Evolutionary conservation across 768 basidiomycete genomes (phyloP).

Genomic region (Infundibulicybe gibba): DNA sequence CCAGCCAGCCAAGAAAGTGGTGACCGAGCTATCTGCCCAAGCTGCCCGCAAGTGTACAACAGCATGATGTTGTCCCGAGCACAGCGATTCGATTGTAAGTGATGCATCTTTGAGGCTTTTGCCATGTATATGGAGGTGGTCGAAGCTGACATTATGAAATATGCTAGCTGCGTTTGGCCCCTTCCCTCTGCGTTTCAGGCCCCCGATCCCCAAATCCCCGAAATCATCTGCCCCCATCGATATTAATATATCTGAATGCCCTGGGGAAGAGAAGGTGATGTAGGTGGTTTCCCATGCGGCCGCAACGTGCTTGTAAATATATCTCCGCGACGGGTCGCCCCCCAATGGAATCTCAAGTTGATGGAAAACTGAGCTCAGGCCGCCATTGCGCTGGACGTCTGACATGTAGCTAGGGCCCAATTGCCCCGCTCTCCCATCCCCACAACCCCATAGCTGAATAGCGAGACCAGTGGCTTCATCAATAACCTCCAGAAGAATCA

Average conservation of each 20-base stretch:
- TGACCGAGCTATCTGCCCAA: conserved; percentile 12
- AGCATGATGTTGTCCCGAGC: conserved; percentile 73
- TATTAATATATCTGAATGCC: conserved; percentile 50
- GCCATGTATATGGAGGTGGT: conserved; percentile 28
- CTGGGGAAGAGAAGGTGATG: conserved; percentile 48
- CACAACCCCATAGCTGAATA: conserved; percentile 67
- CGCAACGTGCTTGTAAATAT: conserved; percentile 47
- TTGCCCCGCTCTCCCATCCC: conserved; percentile 70
- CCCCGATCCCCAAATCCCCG: conserved; percentile 69
- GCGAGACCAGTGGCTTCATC: conserved; percentile 10
- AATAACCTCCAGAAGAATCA: conserved; percentile 52
- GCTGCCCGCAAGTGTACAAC: conserved; percentile 38
- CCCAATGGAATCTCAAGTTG: conserved; percentile 40
- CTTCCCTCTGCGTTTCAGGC: conserved; percentile 9
- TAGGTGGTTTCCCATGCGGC: conserved; percentile 87
- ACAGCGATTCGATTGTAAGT: conserved; percentile 38
- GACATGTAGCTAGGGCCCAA: conserved; percentile 46
- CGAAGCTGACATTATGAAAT: conserved; percentile 41
- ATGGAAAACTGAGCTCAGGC: conserved; percentile 36
- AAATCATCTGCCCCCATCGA: conserved; percentile 87
- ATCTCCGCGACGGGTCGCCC: conserved; percentile 30
- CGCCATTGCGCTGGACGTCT: conserved; percentile 8
- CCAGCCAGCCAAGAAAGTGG: conserved; percentile 63
- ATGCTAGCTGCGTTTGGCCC: conserved; percentile 11
- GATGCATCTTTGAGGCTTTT: conserved; percentile 14